Evolutionary conservation across 2,329 filamentous ascomycete species (phyloP).

Genomic region (Colletotrichum sp.): DNA sequence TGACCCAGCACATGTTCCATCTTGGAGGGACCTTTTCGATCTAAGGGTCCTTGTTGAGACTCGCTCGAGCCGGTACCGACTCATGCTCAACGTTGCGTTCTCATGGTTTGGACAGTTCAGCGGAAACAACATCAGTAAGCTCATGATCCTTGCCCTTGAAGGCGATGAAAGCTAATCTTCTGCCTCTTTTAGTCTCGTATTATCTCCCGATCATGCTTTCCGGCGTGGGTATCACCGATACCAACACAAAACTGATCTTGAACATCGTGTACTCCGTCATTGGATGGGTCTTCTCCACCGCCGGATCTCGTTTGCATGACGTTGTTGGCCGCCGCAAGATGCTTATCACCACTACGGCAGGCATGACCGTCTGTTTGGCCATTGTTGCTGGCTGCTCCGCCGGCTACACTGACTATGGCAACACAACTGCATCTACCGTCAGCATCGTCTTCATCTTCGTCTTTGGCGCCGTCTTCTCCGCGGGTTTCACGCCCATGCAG

Average conservation of each 20-base stretch:
- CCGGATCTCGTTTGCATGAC: conserved; percentile 43
- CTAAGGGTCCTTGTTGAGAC: conserved; percentile 38
- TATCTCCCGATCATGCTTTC: conserved; percentile 45
- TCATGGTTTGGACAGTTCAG: conserved; percentile 47
- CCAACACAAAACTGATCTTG: conserved; percentile 41
- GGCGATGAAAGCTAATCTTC: conserved; percentile 6
- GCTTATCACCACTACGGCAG: conserved; percentile 39
- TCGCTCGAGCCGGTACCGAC: conserved; percentile 38
- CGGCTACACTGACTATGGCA: conserved; percentile 37
- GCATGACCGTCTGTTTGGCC: conserved; percentile 40
- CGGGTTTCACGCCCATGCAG: conserved; percentile 41
- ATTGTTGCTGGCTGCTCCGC: conserved; percentile 41
- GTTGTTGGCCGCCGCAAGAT: conserved; percentile 44
- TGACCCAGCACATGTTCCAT: conserved; percentile 15
- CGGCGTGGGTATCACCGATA: conserved; percentile 42
- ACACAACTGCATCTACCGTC: conserved; percentile 34
- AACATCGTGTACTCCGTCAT: conserved; percentile 45
- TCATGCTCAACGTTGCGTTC: conserved; percentile 44
- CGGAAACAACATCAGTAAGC: conserved; percentile 28
- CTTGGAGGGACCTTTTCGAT: conserved; percentile 41
- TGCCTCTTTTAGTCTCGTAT: conserved; percentile 30
- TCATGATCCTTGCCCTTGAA: neutral
- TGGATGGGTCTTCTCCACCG: conserved; percentile 40
- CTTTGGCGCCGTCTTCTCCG: conserved; percentile 39
- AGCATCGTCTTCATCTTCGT: conserved; percentile 44